Conservation (phyloP, 2,329 filamentous ascomycete species). For the Thermothelomyces thermophilus region DNA sequence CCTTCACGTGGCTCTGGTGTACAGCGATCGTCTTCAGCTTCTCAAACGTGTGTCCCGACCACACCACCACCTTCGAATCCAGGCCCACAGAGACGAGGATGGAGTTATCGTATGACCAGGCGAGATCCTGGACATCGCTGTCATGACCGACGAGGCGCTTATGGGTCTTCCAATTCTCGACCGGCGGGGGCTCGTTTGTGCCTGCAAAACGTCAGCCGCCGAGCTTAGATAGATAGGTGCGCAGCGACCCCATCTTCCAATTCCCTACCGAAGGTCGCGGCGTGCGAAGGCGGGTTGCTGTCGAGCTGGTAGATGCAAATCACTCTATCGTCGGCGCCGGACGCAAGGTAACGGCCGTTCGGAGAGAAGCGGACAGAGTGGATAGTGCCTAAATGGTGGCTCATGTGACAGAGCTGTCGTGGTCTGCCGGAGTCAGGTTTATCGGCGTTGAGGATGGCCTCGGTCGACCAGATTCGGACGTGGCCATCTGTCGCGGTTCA, state of each 20-base stretch:
- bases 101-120: slow-evolving; percentile 94
- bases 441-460: slow-evolving; percentile 78
- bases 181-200: slow-evolving; percentile 80
- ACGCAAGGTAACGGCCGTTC: slow-evolving; percentile 91
- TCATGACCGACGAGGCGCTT: slow-evolving; percentile 92
- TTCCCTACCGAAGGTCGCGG: slow-evolving; percentile 66
- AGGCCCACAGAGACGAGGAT: slow-evolving; percentile 92
- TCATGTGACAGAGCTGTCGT: slow-evolving; percentile 94
- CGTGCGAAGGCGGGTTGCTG: slow-evolving; percentile 67
- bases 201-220: slow-evolving; percentile 40
- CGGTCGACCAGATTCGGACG: slow-evolving; percentile 95
- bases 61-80: slow-evolving; percentile 96
- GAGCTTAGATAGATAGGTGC: background rate
- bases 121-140: slow-evolving; percentile 96
- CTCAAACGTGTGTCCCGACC: slow-evolving; percentile 97
- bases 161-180: slow-evolving; percentile 97
- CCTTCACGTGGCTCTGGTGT: slow-evolving; percentile 97
- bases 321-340: slow-evolving; percentile 96
- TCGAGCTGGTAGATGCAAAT: slow-evolving; percentile 95
- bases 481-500: slow-evolving; percentile 62
- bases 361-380: slow-evolving; percentile 95
- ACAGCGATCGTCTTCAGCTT: slow-evolving; percentile 90
- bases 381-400: slow-evolving; percentile 95
- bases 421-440: slow-evolving; percentile 67
- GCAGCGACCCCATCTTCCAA: background rate